Conservation (phyloP, 2,329 filamentous ascomycete species). For the Colletotrichum viniferum region DNA sequence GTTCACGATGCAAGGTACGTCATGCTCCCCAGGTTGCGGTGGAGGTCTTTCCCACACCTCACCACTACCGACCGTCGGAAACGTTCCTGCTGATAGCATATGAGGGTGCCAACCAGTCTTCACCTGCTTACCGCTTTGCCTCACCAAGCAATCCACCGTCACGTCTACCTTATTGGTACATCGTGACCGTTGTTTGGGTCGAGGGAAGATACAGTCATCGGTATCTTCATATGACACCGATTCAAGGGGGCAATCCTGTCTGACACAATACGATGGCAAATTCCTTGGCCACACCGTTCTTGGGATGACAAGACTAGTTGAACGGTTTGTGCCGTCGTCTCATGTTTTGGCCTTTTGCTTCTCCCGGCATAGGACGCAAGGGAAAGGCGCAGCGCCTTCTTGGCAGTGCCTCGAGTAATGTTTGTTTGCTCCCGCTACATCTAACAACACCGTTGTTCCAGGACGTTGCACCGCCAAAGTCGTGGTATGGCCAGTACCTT, state of each 20-base stretch:
- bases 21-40: conserved; percentile 13
- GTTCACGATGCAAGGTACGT: conserved; percentile 8
- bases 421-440: background rate
- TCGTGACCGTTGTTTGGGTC: background rate
- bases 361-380: background rate
- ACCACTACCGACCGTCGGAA: background rate
- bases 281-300: background rate
- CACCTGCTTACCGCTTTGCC: conserved; percentile 8
- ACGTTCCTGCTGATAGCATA: background rate
- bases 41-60: background rate
- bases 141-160: background rate
- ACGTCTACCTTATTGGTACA: background rate
- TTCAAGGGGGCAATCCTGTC: background rate
- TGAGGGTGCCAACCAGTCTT: background rate
- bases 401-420: background rate
- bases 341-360: background rate
- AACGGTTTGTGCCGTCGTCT: conserved; percentile 1
- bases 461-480: background rate
- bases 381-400: background rate
- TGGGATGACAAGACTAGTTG: conserved; percentile 2
- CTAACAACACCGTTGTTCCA: background rate
- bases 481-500: background rate
- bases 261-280: background rate
- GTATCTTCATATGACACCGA: background rate
- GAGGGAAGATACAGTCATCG: background rate